A percentile compares a stretch with the other conserved stretches of the same genome.
phyloP scores from a whole-genome alignment of 2,329 filamentous ascomycete genomes.

The Fusarium sp. region DNA sequence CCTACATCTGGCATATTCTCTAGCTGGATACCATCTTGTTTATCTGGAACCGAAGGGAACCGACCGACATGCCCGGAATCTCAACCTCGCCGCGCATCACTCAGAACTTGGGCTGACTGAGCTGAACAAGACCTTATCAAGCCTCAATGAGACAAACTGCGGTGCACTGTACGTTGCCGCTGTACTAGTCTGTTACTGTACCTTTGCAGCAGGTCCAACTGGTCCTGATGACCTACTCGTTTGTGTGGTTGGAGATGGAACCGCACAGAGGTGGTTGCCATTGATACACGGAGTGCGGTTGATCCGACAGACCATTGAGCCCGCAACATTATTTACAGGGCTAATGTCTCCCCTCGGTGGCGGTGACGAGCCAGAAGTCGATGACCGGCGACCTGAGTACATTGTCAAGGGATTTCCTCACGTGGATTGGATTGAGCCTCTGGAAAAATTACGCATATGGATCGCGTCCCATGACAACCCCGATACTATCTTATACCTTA shows the following conservation, averaged over 20 bases:
- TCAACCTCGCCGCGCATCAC: conserved; percentile 46
- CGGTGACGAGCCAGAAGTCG: conserved; percentile 20
- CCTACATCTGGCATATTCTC: conserved; percentile 49
- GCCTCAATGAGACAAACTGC: conserved; percentile 48
- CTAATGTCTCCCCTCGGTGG: conserved; percentile 46
- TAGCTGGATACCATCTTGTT: conserved; percentile 49
- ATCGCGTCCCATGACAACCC: conserved; percentile 43
- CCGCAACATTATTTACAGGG: conserved; percentile 48
- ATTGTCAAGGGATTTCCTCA: conserved; percentile 39
- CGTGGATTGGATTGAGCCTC: conserved; percentile 43
- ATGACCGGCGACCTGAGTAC: conserved; percentile 44
- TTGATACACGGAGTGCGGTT: conserved; percentile 47
- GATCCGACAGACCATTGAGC: conserved; percentile 47
- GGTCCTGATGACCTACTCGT: conserved; percentile 49
- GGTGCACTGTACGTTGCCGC: conserved; percentile 51
- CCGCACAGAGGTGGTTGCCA: conserved; percentile 46
- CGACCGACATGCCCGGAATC: conserved; percentile 37
- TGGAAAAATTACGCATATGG: conserved; percentile 44
- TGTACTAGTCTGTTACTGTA: conserved; percentile 50
- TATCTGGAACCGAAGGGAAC: conserved; percentile 39
- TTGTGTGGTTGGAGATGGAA: conserved; percentile 43
- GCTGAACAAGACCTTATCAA: conserved; percentile 44
- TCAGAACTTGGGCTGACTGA: conserved; percentile 47
- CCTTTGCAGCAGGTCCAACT: conserved; percentile 51
- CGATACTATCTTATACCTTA: conserved; percentile 46